Evolutionary conservation across 2,329 filamentous ascomycete genomes (phyloP).

Genomic region (Botrytis sinoallii): DNA sequence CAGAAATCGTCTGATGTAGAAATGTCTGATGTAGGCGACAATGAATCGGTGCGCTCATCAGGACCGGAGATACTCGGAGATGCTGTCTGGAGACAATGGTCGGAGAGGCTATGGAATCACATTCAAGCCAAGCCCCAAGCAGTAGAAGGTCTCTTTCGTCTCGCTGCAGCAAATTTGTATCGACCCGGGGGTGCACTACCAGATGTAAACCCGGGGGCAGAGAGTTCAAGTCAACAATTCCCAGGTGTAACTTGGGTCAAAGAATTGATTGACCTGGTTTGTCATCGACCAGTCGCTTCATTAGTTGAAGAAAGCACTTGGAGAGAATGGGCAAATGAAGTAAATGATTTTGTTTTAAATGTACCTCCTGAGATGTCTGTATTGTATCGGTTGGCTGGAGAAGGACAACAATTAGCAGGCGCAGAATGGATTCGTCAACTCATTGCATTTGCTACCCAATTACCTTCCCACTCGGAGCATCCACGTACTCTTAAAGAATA

Average conservation of each 20-base stretch:
- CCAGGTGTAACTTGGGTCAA: conserved; percentile 10
- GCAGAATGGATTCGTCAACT: conserved; percentile 16
- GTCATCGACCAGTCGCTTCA: not conserved
- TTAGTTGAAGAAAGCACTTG: not conserved
- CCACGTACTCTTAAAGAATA: not conserved
- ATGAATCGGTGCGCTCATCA: not conserved
- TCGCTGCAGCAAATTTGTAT: conserved; percentile 16
- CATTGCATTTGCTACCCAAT: not conserved
- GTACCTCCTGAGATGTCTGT: not conserved
- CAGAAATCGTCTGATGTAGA: not conserved
- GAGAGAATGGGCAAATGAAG: not conserved
- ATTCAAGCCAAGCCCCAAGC: conserved; percentile 2
- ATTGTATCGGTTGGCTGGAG: not conserved
- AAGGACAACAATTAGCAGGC: not conserved
- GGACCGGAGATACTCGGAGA: not conserved
- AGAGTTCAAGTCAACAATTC: not conserved
- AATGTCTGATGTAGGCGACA: not conserved
- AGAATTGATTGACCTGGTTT: not conserved
- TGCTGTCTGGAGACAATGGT: conserved; percentile 8
- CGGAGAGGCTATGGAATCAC: not conserved
- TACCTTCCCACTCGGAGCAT: not conserved
- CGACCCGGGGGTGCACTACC: not conserved
- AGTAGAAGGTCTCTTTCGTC: conserved; percentile 4
- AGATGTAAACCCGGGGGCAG: not conserved
- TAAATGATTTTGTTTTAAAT: not conserved